Base-by-base conservation (phyloP, 1,139 yeast species). In the Lodderomyces oxycetoniae region DNA sequence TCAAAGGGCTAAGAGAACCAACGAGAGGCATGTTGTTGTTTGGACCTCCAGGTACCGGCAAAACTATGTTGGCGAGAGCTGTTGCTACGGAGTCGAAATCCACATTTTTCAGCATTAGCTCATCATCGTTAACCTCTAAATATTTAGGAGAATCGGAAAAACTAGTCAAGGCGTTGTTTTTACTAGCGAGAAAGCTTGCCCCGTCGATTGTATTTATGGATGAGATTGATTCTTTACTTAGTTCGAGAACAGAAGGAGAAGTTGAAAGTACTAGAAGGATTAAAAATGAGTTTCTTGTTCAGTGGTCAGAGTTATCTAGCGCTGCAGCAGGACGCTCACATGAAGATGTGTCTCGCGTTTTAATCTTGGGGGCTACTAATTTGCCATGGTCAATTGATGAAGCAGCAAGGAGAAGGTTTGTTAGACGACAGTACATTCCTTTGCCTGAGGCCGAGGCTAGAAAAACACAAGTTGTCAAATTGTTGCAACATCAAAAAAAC, bases 1-100 rank as follows among this genome's bases (percentile, higher is more conserved):
- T 91, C 52, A 74, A 79, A 33, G 98, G 98, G 0, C 64, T 91
- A 38, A 69, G 98, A 46, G 97, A 91, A 56, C 98, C 98, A 1
- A 95, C 95, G 0, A 66, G 96, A 44, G 98, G 98, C 6, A 89
- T 91, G 96, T 64, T 91, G 17, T 62, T 91, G 22, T 91, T 91
- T 64, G 98, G 98, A 0, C 98, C 98, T 1, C 98, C 98, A 0
- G 98, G 98, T 13, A 91, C 98, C 0, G 98, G 98, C 43, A 91
- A 91, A 49, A 91, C 98, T 0, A 91, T 91, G 96, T 69, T 91
- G 48, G 97, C 97, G 0, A 68, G 96, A 45, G 97, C 98, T 0
- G 97, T 91, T 6, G 98, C 98, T 0, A 89, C 96, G 0, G 97
- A 91, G 59, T 86, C 96, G 10, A 83, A 84, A 43, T 87, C 96